Conservation (phyloP, 208 protist genomes). For the Endotrypanum monterogeii region DNA sequence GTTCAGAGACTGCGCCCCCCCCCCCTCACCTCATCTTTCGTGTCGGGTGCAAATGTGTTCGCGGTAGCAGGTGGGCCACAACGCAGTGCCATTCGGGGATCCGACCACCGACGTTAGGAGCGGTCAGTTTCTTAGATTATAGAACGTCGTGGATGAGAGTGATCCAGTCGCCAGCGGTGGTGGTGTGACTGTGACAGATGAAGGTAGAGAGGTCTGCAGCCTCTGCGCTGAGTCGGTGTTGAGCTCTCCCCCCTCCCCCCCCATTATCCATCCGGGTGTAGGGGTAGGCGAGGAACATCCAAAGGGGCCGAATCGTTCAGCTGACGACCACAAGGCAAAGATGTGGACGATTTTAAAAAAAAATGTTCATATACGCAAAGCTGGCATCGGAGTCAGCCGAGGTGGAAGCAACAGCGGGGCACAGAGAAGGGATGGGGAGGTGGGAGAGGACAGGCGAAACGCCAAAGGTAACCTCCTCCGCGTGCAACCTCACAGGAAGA, state of each 20-base stretch:
- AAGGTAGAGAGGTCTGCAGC: neutral
- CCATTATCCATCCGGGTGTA: neutral
- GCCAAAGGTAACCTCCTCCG: neutral
- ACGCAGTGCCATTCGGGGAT: neutral
- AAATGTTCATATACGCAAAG: neutral
- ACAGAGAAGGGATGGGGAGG: too few relatives aligned
- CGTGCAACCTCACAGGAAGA: neutral
- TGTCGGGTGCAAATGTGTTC: neutral
- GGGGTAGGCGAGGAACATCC: neutral
- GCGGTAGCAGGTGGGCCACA: neutral
- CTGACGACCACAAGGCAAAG: slow-evolving; percentile 5
- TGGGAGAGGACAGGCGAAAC: neutral
- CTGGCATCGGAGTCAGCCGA: neutral
- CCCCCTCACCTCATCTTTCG: too few relatives aligned
- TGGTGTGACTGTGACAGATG: neutral
- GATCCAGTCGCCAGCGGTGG: neutral
- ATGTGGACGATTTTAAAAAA: neutral
- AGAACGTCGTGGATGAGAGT: too few relatives aligned
- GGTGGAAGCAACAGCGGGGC: neutral
- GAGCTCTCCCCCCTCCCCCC: neutral
- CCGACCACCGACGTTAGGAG: neutral
- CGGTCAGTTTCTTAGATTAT: neutral
- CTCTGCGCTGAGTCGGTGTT: neutral
- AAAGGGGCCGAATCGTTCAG: slow-evolving; percentile 2
- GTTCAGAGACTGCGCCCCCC: neutral